Conservation (phyloP, 2,329 filamentous ascomycete species). For the Plectosphaerella sp. region DNA sequence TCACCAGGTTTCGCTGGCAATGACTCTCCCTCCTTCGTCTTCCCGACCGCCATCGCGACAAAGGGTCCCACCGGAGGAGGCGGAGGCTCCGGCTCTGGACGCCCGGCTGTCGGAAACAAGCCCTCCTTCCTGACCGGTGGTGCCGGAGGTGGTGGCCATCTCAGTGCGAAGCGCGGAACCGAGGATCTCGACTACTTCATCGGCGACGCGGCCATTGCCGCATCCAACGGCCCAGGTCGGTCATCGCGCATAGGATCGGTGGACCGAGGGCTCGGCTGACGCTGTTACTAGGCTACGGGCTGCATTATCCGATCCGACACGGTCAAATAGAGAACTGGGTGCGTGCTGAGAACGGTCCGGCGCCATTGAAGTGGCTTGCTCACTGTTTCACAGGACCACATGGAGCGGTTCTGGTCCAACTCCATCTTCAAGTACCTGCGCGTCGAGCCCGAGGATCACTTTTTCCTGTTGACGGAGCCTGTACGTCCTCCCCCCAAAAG, state of each 20-base stretch:
- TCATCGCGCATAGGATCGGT: neutral
- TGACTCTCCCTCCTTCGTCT: conserved; percentile 98
- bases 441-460: conserved; percentile 97
- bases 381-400: conserved; percentile 68
- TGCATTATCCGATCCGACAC: conserved; percentile 96
- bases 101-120: conserved; percentile 89
- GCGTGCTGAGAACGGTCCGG: conserved; percentile 22
- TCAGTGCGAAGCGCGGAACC: conserved; percentile 89
- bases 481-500: conserved; percentile 46
- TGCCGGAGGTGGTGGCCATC: conserved; percentile 74
- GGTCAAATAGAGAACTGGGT: conserved; percentile 99
- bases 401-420: conserved; percentile 99
- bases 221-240: conserved; percentile 75
- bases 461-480: conserved; percentile 95
- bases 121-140: conserved; percentile 92
- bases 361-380: conserved; percentile 13
- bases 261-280: conserved; percentile 15
- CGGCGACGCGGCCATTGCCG: conserved; percentile 88
- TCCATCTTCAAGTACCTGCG: conserved; percentile 99
- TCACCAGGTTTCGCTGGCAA: conserved; percentile 90
- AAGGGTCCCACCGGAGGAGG: conserved; percentile 71
- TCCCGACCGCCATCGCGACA: conserved; percentile 96
- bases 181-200: conserved; percentile 99
- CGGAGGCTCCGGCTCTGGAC: conserved; percentile 76
- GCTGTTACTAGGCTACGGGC: conserved; percentile 67